Conservation (phyloP, 176 grass and related monocot species). For the Puccinellia tenuiflora region DNA sequence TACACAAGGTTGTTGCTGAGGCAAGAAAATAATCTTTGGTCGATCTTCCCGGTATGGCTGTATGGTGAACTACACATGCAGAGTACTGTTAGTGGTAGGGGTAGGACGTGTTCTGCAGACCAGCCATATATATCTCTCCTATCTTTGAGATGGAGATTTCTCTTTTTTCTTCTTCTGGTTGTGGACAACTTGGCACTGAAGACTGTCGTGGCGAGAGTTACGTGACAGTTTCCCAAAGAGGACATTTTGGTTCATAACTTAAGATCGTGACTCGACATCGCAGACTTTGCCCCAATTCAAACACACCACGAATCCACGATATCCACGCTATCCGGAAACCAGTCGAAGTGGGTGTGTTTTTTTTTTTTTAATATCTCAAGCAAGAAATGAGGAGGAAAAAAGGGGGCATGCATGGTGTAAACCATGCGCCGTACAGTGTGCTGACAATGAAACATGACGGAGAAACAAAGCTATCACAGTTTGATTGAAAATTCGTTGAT, state of each 20-base stretch:
- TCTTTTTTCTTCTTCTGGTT: too few species aligned
- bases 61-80: background rate
- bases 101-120: background rate
- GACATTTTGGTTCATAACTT: background rate
- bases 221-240: background rate
- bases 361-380: background rate
- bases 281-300: slow-evolving; percentile 7
- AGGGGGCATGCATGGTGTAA: too few species aligned
- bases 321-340: background rate
- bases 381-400: background rate
- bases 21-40: background rate
- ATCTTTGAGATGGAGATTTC: background rate
- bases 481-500: background rate
- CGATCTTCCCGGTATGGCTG: background rate
- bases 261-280: background rate
- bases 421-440: background rate
- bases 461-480: background rate
- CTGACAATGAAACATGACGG: background rate
- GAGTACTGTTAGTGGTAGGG: background rate
- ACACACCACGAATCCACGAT: background rate
- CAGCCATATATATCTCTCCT: slow-evolving; percentile 5
- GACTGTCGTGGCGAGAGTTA: background rate
- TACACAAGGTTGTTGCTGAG: background rate
- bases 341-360: background rate
- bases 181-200: background rate